Evolutionary conservation across 108 stramenopile genomes (phyloP).

Genomic region (Cyclotella sp.): DNA sequence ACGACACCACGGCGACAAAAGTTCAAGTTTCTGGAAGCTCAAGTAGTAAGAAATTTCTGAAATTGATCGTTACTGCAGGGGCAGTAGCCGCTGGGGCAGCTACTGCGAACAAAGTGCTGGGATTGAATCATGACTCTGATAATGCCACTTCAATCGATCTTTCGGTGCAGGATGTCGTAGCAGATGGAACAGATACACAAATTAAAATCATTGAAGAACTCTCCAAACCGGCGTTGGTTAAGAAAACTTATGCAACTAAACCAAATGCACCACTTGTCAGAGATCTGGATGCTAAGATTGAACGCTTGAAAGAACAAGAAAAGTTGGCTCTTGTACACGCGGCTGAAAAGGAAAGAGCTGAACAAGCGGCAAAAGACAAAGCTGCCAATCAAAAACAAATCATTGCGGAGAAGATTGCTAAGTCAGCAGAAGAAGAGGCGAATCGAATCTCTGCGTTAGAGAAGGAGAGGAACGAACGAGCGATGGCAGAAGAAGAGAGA

Average conservation of each 20-base stretch:
- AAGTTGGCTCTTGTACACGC: neutral
- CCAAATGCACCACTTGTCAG: slow-evolving; percentile 13
- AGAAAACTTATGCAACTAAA: neutral
- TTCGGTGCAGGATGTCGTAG: neutral
- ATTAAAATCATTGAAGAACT: neutral
- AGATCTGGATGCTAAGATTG: slow-evolving; percentile 39
- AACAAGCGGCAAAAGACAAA: slow-evolving; percentile 5
- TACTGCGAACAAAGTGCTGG: slow-evolving; percentile 9
- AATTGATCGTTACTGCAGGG: slow-evolving; percentile 17
- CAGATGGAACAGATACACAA: neutral
- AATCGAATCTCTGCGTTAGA: slow-evolving; percentile 7
- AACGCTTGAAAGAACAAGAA: slow-evolving; percentile 20
- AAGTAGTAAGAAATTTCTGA: slow-evolving; percentile 2
- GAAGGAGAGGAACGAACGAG: slow-evolving; percentile 7
- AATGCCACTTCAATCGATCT: neutral
- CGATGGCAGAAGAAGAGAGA: slow-evolving; percentile 8
- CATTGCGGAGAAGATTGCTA: slow-evolving; percentile 10
- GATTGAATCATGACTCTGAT: neutral
- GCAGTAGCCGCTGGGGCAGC: slow-evolving; percentile 24
- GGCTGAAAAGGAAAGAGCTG: slow-evolving; percentile 11
- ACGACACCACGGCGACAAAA: neutral
- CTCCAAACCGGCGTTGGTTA: neutral
- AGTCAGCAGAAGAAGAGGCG: slow-evolving; percentile 9
- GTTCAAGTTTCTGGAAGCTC: neutral
- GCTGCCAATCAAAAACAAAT: neutral